A percentile compares a stretch with the other conserved stretches of the same genome.
These are phyloP conservation scores for Trypanosoma cruzi DNA, from an alignment of 208 protist species.

Conservation along the genomic window DNA sequence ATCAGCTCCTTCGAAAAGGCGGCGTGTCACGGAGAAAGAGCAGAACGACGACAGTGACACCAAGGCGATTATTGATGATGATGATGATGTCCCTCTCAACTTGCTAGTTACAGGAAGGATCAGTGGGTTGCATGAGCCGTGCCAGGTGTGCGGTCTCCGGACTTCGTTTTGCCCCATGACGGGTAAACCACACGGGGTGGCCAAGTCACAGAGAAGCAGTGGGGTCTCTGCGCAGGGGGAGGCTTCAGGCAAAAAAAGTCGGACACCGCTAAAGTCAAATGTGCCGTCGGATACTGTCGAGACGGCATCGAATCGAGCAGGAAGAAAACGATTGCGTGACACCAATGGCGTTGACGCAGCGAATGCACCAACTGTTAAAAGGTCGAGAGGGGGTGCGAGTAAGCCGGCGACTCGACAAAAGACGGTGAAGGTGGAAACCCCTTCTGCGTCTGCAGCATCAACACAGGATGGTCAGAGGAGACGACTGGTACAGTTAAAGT, in stretches of 20 bases:
- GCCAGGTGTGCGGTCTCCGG: conserved; percentile 57
- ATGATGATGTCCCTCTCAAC: conserved; percentile 21
- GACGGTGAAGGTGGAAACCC: not conserved
- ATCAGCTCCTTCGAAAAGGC: not conserved
- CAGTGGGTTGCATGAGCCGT: conserved; percentile 8
- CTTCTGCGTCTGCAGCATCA: not conserved
- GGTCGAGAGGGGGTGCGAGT: not conserved
- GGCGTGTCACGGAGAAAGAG: not conserved
- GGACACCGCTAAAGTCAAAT: not conserved
- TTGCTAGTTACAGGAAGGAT: not conserved
- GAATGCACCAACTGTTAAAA: not conserved
- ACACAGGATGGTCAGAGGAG: not conserved
- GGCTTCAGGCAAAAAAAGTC: conserved; percentile 25
- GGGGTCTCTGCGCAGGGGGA: conserved; percentile 2
- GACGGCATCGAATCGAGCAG: not conserved
- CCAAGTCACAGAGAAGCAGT: not conserved
- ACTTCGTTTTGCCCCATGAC: conserved; percentile 72
- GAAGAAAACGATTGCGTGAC: not conserved
- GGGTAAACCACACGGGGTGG: conserved; percentile 48
- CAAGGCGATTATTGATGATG: not conserved
- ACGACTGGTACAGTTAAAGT: not conserved
- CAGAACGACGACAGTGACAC: not conserved
- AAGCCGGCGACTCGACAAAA: not conserved
- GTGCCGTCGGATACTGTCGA: not conserved
- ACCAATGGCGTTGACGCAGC: not conserved